Percentiles rank a stretch among this genome's conserved stretches.
phyloP scores from a whole-genome alignment of 2,329 filamentous ascomycete species.

The Emmonsiellopsis sp. region DNA sequence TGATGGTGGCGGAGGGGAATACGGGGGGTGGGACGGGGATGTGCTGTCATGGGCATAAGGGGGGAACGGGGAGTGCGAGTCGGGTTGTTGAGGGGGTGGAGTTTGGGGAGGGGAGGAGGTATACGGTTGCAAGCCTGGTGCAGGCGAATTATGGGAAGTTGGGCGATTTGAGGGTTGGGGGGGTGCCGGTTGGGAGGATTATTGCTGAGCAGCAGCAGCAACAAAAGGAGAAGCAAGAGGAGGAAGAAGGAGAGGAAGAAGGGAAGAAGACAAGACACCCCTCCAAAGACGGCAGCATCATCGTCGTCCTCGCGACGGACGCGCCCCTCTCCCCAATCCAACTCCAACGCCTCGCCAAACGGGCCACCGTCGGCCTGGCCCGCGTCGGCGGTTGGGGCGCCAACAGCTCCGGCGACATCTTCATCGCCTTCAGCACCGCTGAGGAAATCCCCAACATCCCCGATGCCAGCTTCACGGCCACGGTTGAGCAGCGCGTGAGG shows the following conservation, averaged over 20 bases:
- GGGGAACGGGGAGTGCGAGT: constrained; percentile 55
- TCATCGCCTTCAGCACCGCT: constrained; percentile 58
- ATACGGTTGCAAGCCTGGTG: constrained; percentile 53
- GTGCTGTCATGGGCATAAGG: constrained; percentile 58
- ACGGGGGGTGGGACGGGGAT: constrained; percentile 61
- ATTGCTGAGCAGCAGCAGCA: neutral
- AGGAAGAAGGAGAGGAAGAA: neutral
- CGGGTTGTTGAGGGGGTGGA: constrained; percentile 45
- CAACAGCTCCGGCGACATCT: constrained; percentile 58
- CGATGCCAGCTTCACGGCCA: constrained; percentile 18
- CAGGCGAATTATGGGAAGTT: constrained; percentile 57
- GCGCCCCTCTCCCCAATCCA: constrained; percentile 51
- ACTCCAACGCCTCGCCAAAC: constrained; percentile 50
- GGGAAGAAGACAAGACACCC: neutral
- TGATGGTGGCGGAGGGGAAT: constrained; percentile 50
- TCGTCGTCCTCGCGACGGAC: constrained; percentile 52
- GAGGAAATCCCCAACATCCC: constrained; percentile 35
- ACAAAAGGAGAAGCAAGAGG: neutral
- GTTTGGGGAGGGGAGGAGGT: constrained; percentile 39
- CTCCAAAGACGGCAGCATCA: constrained; percentile 48
- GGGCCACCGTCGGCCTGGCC: constrained; percentile 53
- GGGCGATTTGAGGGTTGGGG: constrained; percentile 49
- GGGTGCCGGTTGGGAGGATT: constrained; percentile 53
- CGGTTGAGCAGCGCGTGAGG: constrained; percentile 37
- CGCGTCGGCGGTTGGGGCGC: constrained; percentile 53